phyloP scores from a whole-genome alignment of 805 yeast genomes.

The Teunomyces tritomae region DNA sequence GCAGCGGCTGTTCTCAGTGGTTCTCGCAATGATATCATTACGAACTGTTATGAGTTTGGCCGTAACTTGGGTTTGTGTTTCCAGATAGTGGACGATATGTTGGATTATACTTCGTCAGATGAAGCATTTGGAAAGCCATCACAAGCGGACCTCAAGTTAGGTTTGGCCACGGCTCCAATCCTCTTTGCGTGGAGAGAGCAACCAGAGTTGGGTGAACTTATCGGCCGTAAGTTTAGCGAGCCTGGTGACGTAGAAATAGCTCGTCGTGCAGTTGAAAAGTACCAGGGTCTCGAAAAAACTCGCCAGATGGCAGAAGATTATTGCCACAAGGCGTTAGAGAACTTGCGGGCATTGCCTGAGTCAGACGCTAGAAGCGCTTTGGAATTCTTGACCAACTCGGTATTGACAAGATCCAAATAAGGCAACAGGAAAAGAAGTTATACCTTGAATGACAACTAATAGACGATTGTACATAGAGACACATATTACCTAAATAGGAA shows the following conservation, averaged over 20 bases:
- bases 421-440: slow-evolving; percentile 2
- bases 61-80: slow-evolving; percentile 91
- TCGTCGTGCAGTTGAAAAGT: slow-evolving; percentile 63
- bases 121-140: slow-evolving; percentile 90
- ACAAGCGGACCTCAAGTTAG: slow-evolving; percentile 90
- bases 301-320: slow-evolving; percentile 73
- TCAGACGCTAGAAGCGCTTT: slow-evolving; percentile 88
- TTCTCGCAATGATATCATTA: slow-evolving; percentile 69
- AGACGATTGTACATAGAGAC: slow-evolving; percentile 4
- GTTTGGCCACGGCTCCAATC: slow-evolving; percentile 96
- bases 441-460: background rate
- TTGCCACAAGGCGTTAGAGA: slow-evolving; percentile 69
- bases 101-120: slow-evolving; percentile 89
- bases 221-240: slow-evolving; percentile 74
- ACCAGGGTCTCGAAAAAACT: slow-evolving; percentile 76
- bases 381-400: slow-evolving; percentile 77
- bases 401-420: slow-evolving; percentile 76
- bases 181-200: slow-evolving; percentile 89
- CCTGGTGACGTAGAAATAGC: slow-evolving; percentile 88
- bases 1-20: slow-evolving; percentile 94
- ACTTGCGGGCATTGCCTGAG: slow-evolving; percentile 75
- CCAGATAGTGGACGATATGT: slow-evolving; percentile 94
- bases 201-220: slow-evolving; percentile 80
- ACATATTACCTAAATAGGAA: slow-evolving; percentile 7
- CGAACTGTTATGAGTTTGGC: slow-evolving; percentile 87